Evolutionary conservation across 345 rosid genomes (phyloP).

Genomic region (Eucalyptus sp.): DNA sequence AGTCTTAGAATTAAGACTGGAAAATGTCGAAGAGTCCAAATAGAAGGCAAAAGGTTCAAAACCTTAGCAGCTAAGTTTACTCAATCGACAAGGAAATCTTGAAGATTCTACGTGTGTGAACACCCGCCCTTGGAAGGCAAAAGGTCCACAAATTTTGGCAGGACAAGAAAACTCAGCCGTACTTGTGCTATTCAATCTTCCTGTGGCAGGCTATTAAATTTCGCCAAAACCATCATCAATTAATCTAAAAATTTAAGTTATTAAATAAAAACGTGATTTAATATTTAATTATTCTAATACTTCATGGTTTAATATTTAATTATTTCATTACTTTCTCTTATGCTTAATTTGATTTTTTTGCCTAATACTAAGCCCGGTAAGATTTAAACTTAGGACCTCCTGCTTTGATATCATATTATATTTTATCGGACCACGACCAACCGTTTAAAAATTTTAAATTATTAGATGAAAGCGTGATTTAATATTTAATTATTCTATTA

Average conservation of each 20-base stretch:
- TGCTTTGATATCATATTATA: accelerated
- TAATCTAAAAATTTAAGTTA: too few species aligned
- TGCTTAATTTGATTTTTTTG: too few species aligned
- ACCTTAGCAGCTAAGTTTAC: neutral
- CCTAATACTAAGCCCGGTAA: too few species aligned
- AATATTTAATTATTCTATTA: too few species aligned
- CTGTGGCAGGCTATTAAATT: neutral
- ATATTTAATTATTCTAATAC: too few species aligned
- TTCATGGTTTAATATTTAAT: accelerated
- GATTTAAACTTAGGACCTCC: too few species aligned
- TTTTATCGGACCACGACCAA: accelerated
- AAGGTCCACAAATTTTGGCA: neutral
- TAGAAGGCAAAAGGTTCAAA: neutral
- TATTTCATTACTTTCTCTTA: too few species aligned
- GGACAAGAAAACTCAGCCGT: neutral
- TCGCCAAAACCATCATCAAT: accelerated
- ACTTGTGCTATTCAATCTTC: neutral
- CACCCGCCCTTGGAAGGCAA: neutral
- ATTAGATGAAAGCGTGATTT: too few species aligned
- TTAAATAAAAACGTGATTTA: too few species aligned
- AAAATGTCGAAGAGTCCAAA: neutral
- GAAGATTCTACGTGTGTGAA: neutral
- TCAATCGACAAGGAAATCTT: neutral
- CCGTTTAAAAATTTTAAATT: accelerated
- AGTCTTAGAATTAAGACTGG: neutral